Percentiles rank a stretch among this genome's conserved stretches.
Conservation (phyloP, 1,139 yeast genomes). For the Magnusiomyces suaveolens region DNA sequence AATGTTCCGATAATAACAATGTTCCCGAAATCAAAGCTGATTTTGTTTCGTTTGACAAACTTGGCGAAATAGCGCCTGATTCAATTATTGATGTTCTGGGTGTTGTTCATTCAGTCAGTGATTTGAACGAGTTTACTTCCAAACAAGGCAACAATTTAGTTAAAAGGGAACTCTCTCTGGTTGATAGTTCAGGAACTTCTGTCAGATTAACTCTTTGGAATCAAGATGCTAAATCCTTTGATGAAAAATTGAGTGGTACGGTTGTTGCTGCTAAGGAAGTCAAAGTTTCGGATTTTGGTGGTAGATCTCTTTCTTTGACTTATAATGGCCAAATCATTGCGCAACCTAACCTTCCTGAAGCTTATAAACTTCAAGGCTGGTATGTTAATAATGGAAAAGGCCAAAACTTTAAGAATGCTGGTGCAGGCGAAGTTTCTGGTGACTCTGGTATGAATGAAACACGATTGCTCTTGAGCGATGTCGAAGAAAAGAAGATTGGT, state of each 20-base stretch:
- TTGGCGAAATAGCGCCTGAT: slow-evolving; percentile 61
- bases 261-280: slow-evolving; percentile 91
- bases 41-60: slow-evolving; percentile 59
- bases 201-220: slow-evolving; percentile 87
- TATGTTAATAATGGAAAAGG: slow-evolving; percentile 65
- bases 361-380: slow-evolving; percentile 89
- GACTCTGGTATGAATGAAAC: neutral
- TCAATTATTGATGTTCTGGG: slow-evolving; percentile 80
- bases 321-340: slow-evolving; percentile 65
- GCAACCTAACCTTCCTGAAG: slow-evolving; percentile 85
- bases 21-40: slow-evolving; percentile 76
- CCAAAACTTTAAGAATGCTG: neutral
- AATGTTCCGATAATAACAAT: slow-evolving; percentile 46
- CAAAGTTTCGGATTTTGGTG: slow-evolving; percentile 80
- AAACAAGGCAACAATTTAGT: slow-evolving; percentile 84
- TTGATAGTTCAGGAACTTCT: slow-evolving; percentile 73
- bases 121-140: slow-evolving; percentile 75
- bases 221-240: slow-evolving; percentile 69
- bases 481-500: slow-evolving; percentile 63
- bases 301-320: slow-evolving; percentile 73
- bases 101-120: slow-evolving; percentile 65
- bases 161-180: slow-evolving; percentile 79
- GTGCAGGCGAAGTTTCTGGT: neutral
- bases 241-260: slow-evolving; percentile 55
- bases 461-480: slow-evolving; percentile 33